Percentiles rank a stretch among this genome's conserved stretches.
These are phyloP conservation scores for Podaxis carcinomalis DNA, from an alignment of 768 basidiomycete genomes.

Conservation along the genomic window DNA sequence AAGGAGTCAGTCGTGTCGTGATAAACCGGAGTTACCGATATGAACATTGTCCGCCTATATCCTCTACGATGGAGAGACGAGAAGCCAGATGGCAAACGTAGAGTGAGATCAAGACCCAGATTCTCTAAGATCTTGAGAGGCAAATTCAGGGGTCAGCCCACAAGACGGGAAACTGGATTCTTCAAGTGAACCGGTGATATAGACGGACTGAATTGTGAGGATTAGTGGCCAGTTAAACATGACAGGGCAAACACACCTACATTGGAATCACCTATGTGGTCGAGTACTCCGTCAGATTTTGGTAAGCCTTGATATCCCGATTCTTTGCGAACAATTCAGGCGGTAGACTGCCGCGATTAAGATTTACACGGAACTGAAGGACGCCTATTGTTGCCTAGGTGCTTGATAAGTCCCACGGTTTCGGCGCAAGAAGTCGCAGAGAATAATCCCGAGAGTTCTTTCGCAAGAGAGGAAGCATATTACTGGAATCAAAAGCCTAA, in stretches of 20 bases:
- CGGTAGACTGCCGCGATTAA: background rate
- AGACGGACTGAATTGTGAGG: background rate
- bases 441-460: slow-evolving; percentile 14
- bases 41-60: slow-evolving; percentile 1
- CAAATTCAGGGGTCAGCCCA: slow-evolving; percentile 9
- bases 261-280: background rate
- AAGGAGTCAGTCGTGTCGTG: background rate
- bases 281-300: background rate
- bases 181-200: background rate
- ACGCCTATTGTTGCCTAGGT: background rate
- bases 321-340: background rate
- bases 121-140: slow-evolving; percentile 7
- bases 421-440: slow-evolving; percentile 25
- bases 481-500: background rate
- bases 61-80: background rate
- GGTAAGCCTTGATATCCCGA: background rate
- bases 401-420: slow-evolving; percentile 29
- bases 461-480: background rate
- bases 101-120: background rate
- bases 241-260: background rate
- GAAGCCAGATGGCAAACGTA: slow-evolving; percentile 2
- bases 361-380: background rate
- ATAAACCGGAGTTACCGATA: slow-evolving; percentile 1
- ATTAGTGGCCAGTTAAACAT: background rate
- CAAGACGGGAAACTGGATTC: slow-evolving; percentile 2